A percentile compares a stretch with the other conserved stretches of the same genome.
phyloP scores from a whole-genome alignment of 495 filamentous ascomycete species.

The Neurospora sp. region DNA sequence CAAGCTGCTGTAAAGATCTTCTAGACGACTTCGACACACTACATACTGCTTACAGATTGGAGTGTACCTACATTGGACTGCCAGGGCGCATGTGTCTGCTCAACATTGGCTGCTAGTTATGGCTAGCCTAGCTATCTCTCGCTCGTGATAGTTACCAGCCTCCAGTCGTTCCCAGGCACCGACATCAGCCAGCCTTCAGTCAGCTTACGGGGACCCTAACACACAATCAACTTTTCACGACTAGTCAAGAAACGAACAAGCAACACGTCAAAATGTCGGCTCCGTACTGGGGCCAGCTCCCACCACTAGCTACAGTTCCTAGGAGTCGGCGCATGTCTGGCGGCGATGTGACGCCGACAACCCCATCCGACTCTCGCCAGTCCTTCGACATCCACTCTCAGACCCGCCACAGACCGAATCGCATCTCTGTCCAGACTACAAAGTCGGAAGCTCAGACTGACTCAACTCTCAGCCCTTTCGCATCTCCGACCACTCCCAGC shows the following conservation, averaged over 20 bases:
- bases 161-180: neutral
- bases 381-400: slow-evolving; percentile 32
- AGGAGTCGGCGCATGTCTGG: slow-evolving; percentile 34
- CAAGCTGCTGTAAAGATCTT: neutral
- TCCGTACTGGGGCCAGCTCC: slow-evolving; percentile 35
- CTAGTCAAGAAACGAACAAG: slow-evolving; percentile 13
- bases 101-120: slow-evolving; percentile 28
- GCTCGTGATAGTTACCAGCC: neutral
- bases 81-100: slow-evolving; percentile 35
- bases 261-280: slow-evolving; percentile 26
- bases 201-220: neutral
- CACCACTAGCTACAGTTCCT: slow-evolving; percentile 12
- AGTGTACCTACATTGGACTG: slow-evolving; percentile 12
- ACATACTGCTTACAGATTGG: neutral
- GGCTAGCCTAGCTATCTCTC: neutral
- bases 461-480: slow-evolving; percentile 41
- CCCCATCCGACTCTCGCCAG: slow-evolving; percentile 21
- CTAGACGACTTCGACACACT: neutral
- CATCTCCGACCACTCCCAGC: slow-evolving; percentile 37
- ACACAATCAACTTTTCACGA: neutral
- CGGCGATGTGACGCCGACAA: slow-evolving; percentile 24
- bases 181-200: neutral
- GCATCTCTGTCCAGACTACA: slow-evolving; percentile 33
- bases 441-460: slow-evolving; percentile 38
- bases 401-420: slow-evolving; percentile 25